Percentiles rank a stretch among this genome's conserved stretches.
Evolutionary conservation across 768 basidiomycete species (phyloP).

Genomic region (Rhizopogon roseolus): DNA sequence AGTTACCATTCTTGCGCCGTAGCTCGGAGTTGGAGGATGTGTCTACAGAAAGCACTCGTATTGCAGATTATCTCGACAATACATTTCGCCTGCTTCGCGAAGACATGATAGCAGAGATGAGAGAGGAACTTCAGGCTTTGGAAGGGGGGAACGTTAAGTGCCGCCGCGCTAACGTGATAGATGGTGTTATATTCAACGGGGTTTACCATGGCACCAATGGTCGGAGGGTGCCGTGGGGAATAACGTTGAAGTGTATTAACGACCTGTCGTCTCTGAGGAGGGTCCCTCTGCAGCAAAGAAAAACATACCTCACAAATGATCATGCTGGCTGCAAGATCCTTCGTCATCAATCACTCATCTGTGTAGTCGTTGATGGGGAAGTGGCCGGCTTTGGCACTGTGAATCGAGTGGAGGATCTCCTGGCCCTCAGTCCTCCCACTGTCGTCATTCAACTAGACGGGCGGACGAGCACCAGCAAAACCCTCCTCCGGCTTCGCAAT

Average conservation of each 20-base stretch:
- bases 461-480: slow-evolving; percentile 27
- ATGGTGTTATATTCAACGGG: slow-evolving; percentile 29
- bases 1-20: slow-evolving; percentile 41
- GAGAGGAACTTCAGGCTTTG: slow-evolving; percentile 43
- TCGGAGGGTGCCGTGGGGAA: slow-evolving; percentile 29
- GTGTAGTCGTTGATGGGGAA: slow-evolving; percentile 40
- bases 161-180: slow-evolving; percentile 30
- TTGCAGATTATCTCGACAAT: slow-evolving; percentile 48
- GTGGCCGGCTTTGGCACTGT: slow-evolving; percentile 49
- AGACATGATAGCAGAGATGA: slow-evolving; percentile 49
- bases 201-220: slow-evolving; percentile 23
- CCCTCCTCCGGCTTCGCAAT: slow-evolving; percentile 33
- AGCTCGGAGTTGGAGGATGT: slow-evolving; percentile 36
- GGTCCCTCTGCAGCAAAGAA: slow-evolving; percentile 26
- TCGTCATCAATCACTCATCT: slow-evolving; percentile 45
- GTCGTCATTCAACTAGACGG: slow-evolving; percentile 49
- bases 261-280: slow-evolving; percentile 31
- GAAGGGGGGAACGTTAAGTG: slow-evolving; percentile 30
- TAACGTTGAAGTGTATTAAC: slow-evolving; percentile 28
- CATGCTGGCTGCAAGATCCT: slow-evolving; percentile 25
- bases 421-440: slow-evolving; percentile 38
- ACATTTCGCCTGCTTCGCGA: slow-evolving; percentile 56
- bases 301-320: slow-evolving; percentile 29
- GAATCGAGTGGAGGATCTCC: slow-evolving; percentile 44
- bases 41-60: slow-evolving; percentile 25